Evolutionary conservation across 441 rosid species (phyloP).

Genomic region (Daphne laureola): DNA sequence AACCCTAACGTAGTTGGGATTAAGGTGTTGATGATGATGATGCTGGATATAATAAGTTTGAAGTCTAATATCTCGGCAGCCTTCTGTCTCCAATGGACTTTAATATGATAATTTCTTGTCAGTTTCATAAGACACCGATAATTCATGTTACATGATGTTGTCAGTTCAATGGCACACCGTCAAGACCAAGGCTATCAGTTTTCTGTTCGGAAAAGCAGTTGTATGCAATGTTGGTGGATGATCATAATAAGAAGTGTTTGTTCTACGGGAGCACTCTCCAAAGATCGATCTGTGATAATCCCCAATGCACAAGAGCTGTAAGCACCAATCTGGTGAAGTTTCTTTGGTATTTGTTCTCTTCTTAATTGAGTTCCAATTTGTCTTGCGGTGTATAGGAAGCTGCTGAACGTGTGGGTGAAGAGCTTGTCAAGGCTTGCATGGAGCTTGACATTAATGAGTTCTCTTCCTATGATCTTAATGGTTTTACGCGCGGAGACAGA

Average conservation of each 20-base stretch:
- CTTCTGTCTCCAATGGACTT: too few relatives aligned
- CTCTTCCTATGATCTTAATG: conserved; percentile 72
- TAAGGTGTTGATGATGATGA: too few relatives aligned
- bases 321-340: conserved; percentile 16
- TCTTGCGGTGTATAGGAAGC: conserved; percentile 46
- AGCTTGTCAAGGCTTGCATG: conserved; percentile 55
- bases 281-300: conserved; percentile 56
- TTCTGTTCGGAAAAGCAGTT: conserved; percentile 86
- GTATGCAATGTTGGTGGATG: conserved; percentile 86
- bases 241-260: conserved; percentile 64
- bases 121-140: conserved; percentile 5
- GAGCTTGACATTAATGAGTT: conserved; percentile 61
- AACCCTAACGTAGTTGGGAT: too few relatives aligned
- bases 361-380: conserved; percentile 4
- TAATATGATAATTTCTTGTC: background rate
- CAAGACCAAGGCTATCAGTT: conserved; percentile 76
- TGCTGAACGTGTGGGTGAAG: conserved; percentile 71
- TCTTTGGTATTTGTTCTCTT: background rate
- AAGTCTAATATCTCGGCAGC: too few relatives aligned
- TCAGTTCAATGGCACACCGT: conserved; percentile 72
- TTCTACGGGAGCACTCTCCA: conserved; percentile 80
- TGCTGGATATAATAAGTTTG: conserved; percentile 1
- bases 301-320: conserved; percentile 46
- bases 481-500: conserved; percentile 58
- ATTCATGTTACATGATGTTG: conserved; percentile 6